Evolutionary conservation across 352 stramenopile genomes (phyloP).

Genomic region (Globisporangium abappressorium): DNA sequence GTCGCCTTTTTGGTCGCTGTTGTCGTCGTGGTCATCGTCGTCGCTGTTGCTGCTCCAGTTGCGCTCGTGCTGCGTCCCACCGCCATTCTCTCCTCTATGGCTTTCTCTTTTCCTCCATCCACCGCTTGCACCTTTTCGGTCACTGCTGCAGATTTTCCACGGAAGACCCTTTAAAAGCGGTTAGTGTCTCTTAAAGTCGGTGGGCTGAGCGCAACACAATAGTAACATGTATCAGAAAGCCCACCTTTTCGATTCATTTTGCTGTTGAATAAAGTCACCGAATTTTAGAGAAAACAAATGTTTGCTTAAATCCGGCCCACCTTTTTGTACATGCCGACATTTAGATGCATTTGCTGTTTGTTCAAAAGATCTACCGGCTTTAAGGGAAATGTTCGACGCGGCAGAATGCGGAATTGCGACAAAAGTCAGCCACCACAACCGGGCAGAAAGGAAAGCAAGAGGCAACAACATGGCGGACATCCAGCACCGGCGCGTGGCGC

Average conservation of each 20-base stretch:
- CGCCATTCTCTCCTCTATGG: not conserved
- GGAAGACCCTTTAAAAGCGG: too few species aligned
- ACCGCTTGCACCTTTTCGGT: constrained; percentile 7
- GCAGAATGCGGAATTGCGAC: not conserved
- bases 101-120: not conserved
- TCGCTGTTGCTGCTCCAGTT: not conserved
- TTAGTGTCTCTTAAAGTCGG: too few species aligned
- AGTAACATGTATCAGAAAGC: too few species aligned
- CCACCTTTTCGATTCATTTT: too few species aligned
- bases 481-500: constrained; percentile 63
- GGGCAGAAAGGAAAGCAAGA: not conserved
- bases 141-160: not conserved
- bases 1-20: constrained; percentile 4
- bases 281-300: too few species aligned
- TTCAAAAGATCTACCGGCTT: not conserved
- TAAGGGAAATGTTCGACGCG: not conserved
- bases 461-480: constrained; percentile 46
- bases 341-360: too few species aligned
- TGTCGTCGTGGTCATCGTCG: not conserved
- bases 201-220: too few species aligned
- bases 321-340: too few species aligned
- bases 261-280: not conserved
- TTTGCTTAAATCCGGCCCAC: too few species aligned
- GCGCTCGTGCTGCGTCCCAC: not conserved
- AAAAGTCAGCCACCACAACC: not conserved